Base-by-base conservation (phyloP, 352 stramenopile species). In the Phytophthora macrochlamydospora region DNA sequence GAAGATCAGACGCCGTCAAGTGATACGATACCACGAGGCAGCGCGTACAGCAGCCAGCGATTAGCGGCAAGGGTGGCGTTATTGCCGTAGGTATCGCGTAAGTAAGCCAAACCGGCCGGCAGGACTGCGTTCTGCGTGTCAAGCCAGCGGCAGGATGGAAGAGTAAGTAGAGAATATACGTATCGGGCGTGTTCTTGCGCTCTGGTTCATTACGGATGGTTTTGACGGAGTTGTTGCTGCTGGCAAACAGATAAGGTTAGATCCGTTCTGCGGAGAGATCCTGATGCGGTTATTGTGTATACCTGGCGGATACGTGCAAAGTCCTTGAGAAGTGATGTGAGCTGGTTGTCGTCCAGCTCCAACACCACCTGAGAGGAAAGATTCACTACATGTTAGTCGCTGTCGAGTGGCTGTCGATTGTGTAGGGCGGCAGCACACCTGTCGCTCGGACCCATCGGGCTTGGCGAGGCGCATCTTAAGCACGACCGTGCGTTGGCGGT, bases 391-490 rank as follows among this genome's bases (percentile, higher is more conserved):
- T 53, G 9, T 24, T 24, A 24, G 18, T 24, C 18, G 18, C 18
- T 24, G 18, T 24, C 18, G 24, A 24, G n/a, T 51, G 5, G 31
- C n/a, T 6, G n/a, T 31, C 24, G 45, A 4, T 51, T 14, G 28
- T 37, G 13, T 53, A 40, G 40, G 18, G 29, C 13, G 24, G 33
- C 7, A 6, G 48, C 57, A 1, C 54, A 82, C 75, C 62, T 84
- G 60, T 28, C 78, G 69, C 35, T 86, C 73, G 18, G 63, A 66
- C 11, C 65, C 59, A 40, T 74, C 57, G 35, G 50, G 37, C 28
- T 77, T 62, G 6, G 48, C 40, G 12, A 91, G 49, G 28, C 76
- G 75, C 18, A 92, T 54, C 65, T 92, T 93, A 4, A 93, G 60
- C 11, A 78, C 61, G 4, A 91, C 78, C 0, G 79, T 77, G 28